Base-by-base conservation (phyloP, 768 basidiomycete species). In the Amanita fuliginea region DNA sequence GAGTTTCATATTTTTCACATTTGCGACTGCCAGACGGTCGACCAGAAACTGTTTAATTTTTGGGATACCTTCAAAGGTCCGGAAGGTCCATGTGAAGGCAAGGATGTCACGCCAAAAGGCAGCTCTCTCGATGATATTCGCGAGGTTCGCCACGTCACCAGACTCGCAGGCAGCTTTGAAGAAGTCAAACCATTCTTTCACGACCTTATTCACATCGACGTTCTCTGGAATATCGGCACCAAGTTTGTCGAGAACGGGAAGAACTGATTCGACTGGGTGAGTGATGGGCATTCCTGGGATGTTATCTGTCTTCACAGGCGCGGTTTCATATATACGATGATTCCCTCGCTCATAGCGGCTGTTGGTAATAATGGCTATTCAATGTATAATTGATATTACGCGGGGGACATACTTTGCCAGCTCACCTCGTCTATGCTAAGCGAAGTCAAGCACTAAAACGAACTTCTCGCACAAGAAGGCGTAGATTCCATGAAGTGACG, bases 1-100 rank as follows among this genome's bases (percentile, higher is more conserved):
- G 16, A 64, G 54, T 46, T 59, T 54, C 41, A 68, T 46, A 40
- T 62, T 60, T 3, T 57, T 47, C 22, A 65, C 51, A 43, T 59
- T 46, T 4, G 63, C 49, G 3, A 30, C n/a, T 6, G 33, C 48
- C n/a, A 82, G 65, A 22, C 77, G 71, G 42, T 74, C 74, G 4
- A 53, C n/a, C 33, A 80, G 69, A 58, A 81, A 73, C 21, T 59
- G 56, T 3, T 49, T 57, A 35, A 83, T 73, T 6, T 61, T 58
- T 1, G 56, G 18, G 33, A 55, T 61, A 10, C 75, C 69, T 53
- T 73, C 67, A 56, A 83, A 75, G 6, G 78, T 76, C 35, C 79
- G 74, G 42, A 81, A 74, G 51, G 78, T 70, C 78, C 78, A 82
- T 14, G 81, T 81, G 47, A 83, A 66, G 0, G 76, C 70, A 14